These are phyloP conservation scores for Hymenoscyphus repandus DNA, from an alignment of 2,329 filamentous ascomycete genomes.

Conservation along the genomic window DNA sequence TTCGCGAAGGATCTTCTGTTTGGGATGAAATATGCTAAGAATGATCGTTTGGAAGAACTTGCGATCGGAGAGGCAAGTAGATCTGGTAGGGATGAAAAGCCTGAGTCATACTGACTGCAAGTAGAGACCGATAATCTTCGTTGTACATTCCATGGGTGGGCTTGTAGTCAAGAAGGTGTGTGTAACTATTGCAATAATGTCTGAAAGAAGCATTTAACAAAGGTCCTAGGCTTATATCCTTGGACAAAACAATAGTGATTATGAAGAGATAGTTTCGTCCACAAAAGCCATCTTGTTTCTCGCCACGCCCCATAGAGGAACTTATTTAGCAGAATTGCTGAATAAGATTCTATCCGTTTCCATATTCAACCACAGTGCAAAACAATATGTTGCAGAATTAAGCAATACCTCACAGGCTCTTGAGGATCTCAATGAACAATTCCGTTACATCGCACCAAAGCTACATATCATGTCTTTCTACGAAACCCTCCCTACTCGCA, in stretches of 20 bases:
- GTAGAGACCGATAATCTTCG: constrained; percentile 12
- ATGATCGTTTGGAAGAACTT: constrained; percentile 10
- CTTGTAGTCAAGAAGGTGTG: constrained; percentile 11
- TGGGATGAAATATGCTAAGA: constrained; percentile 22
- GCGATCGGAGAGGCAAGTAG: constrained; percentile 5
- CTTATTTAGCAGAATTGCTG: constrained; percentile 34
- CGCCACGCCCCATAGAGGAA: constrained; percentile 38
- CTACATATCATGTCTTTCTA: constrained; percentile 40
- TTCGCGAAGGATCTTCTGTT: constrained; percentile 29
- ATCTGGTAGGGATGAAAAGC: not conserved
- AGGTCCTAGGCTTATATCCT: constrained; percentile 14
- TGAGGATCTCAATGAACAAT: constrained; percentile 40
- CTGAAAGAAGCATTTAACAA: not conserved
- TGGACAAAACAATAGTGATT: constrained; percentile 25
- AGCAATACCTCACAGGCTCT: constrained; percentile 33
- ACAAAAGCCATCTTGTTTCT: constrained; percentile 37
- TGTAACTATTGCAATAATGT: not conserved
- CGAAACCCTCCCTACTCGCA: constrained; percentile 34
- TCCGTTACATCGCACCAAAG: constrained; percentile 35
- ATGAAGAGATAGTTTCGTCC: constrained; percentile 26
- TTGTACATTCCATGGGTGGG: constrained; percentile 17
- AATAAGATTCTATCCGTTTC: constrained; percentile 33
- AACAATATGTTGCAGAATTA: constrained; percentile 37
- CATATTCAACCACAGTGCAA: constrained; percentile 23
- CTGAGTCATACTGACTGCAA: not conserved